These are phyloP conservation scores for Ophidiomyces ophidiicola DNA, from an alignment of 2,329 filamentous ascomycete genomes.

Conservation along the genomic window DNA sequence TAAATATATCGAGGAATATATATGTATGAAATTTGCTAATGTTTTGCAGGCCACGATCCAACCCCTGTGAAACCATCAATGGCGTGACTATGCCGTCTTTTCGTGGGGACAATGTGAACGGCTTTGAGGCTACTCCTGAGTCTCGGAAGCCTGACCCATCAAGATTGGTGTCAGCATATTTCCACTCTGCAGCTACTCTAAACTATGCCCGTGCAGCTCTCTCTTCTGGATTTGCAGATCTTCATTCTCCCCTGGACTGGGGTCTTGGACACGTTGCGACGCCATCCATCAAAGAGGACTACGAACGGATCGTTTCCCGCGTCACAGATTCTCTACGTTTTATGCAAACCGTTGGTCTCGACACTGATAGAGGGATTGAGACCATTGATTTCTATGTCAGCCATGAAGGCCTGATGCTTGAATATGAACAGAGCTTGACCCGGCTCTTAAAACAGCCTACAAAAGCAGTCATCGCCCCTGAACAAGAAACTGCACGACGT, in stretches of 20 bases:
- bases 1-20: constrained; percentile 15
- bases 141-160: constrained; percentile 69
- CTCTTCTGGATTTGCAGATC: constrained; percentile 77
- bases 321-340: constrained; percentile 88
- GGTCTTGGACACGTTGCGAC: constrained; percentile 82
- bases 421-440: constrained; percentile 86
- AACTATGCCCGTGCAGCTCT: constrained; percentile 84
- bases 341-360: constrained; percentile 85
- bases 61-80: constrained; percentile 68
- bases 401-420: constrained; percentile 84
- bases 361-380: constrained; percentile 69
- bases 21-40: constrained; percentile 2
- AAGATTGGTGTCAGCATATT: constrained; percentile 81
- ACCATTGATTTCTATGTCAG: constrained; percentile 92
- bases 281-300: constrained; percentile 69
- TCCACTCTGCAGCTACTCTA: constrained; percentile 84
- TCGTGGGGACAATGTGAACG: constrained; percentile 90
- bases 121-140: constrained; percentile 53
- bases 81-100: constrained; percentile 78
- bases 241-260: constrained; percentile 92
- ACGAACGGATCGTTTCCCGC: constrained; percentile 68
- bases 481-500: constrained; percentile 12
- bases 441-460: constrained; percentile 46
- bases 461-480: constrained; percentile 19
- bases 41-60: constrained; percentile 55